Evolutionary conservation across 495 filamentous ascomycete genomes (phyloP), one percentile per base, ranked within the genome.

Genomic region (Emericellopsis terricola): DNA sequence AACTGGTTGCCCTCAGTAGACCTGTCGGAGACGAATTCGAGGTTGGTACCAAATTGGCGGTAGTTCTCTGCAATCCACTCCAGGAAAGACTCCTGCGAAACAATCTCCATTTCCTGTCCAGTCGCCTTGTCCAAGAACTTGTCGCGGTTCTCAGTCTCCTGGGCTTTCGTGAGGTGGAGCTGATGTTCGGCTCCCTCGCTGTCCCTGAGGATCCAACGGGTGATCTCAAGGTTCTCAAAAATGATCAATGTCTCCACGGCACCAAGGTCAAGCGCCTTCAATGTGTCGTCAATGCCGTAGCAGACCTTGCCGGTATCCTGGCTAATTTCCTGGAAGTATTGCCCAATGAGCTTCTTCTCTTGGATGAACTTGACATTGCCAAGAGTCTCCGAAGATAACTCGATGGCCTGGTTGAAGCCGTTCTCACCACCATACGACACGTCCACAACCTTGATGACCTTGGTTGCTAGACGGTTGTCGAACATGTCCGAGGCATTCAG

Each of bases 331-430:
- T 96, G 82, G 48, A 97, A 97, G 68, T 97, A 97, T 47, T 77
- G 84, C 48, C 84, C 82, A 50, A 97, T 97, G 33, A 97, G 71
- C 65, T 92, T 94, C 78, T 97, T 97, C 69, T 97, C 89, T 57
- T 97, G 89, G 53, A 97, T 93, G 57, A 97, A 97, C 57, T 97
- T 97, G 65, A 97, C 89, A 45, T 93, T 96, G 57, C 84, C 78
- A 30, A 97, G 68, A n/a, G 89, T 96, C 65, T 97, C 91, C 9
- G 81, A 65, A 19, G 89, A 75, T 45, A 97, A 57, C 49, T 96
- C 89, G 41, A 97, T 97, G 35, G 89, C 89, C 62, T 97, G 91
- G 64, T 96, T 97, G 67, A 97, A 97, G 14, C 89, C 89, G 63
- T 94, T 94, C 62, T 97, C 91, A 42, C 89, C 89, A 50, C 89